A percentile compares a stretch with the other conserved stretches of the same genome.
Conservation (phyloP, 2,329 filamentous ascomycete species). For the Curvularia sp. region DNA sequence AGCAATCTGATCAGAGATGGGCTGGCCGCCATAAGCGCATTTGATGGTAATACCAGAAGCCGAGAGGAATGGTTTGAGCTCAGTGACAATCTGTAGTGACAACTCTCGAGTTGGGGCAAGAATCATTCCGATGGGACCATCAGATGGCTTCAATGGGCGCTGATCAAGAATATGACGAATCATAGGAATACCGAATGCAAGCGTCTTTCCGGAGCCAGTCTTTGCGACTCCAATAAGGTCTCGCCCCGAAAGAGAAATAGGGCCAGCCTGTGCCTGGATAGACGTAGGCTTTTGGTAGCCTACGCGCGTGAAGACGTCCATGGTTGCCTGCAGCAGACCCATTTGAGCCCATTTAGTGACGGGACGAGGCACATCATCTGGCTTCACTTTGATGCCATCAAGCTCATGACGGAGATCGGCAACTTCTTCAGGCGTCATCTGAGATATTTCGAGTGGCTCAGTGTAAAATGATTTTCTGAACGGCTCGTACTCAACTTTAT, state of each 20-base stretch:
- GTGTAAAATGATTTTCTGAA: conserved; percentile 96
- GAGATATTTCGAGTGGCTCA: conserved; percentile 81
- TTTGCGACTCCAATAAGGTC: conserved; percentile 97
- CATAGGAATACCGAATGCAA: conserved; percentile 95
- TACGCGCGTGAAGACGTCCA: conserved; percentile 82
- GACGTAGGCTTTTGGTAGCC: conserved; percentile 89
- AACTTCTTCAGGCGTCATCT: conserved; percentile 85
- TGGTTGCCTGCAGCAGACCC: conserved; percentile 82
- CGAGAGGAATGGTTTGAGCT: conserved; percentile 94
- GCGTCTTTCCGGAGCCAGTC: conserved; percentile 96
- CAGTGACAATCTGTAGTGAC: conserved; percentile 89
- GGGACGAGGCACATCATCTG: conserved; percentile 84
- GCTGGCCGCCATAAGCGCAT: conserved; percentile 92
- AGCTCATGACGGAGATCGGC: conserved; percentile 82
- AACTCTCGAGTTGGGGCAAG: conserved; percentile 95
- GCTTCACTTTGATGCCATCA: conserved; percentile 87
- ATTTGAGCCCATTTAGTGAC: conserved; percentile 98
- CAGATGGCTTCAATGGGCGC: conserved; percentile 76
- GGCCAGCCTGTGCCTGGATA: conserved; percentile 94
- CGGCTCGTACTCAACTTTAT: conserved; percentile 81
- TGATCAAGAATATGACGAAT: conserved; percentile 98
- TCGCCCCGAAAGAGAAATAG: conserved; percentile 92
- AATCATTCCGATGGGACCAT: conserved; percentile 87
- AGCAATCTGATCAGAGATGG: conserved; percentile 97
- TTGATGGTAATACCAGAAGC: conserved; percentile 84